Evolutionary conservation across 2,329 filamentous ascomycete species (phyloP).

Genomic region (Neophaeococcomyces mojaviensis): DNA sequence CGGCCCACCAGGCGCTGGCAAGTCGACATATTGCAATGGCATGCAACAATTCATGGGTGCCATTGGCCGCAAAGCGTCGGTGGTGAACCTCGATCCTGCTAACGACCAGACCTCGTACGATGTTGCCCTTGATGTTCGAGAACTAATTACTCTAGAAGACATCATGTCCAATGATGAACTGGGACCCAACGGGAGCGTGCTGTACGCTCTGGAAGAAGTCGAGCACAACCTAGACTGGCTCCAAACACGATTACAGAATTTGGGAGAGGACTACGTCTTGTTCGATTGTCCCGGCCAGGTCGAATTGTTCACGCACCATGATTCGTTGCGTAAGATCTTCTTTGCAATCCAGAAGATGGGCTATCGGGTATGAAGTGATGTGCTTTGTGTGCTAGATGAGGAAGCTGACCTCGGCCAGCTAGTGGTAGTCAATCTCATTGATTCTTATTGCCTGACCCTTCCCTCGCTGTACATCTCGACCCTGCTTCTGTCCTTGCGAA

Average conservation of each 20-base stretch:
- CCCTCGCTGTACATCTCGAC: slow-evolving; percentile 94
- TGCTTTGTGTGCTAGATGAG: neutral
- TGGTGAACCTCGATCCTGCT: slow-evolving; percentile 93
- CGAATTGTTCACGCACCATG: slow-evolving; percentile 93
- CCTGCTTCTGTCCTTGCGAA: slow-evolving; percentile 81
- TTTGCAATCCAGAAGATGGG: slow-evolving; percentile 81
- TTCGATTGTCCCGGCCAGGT: slow-evolving; percentile 98
- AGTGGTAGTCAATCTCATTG: slow-evolving; percentile 85
- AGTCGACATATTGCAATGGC: slow-evolving; percentile 97
- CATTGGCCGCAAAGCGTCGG: slow-evolving; percentile 87
- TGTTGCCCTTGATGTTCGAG: slow-evolving; percentile 82
- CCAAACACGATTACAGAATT: slow-evolving; percentile 66
- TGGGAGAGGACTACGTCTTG: slow-evolving; percentile 83
- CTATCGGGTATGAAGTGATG: slow-evolving; percentile 64
- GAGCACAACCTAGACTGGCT: slow-evolving; percentile 94
- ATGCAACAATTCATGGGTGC: slow-evolving; percentile 98
- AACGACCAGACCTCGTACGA: slow-evolving; percentile 89
- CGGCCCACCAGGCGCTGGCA: slow-evolving; percentile 90
- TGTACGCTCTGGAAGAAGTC: slow-evolving; percentile 91
- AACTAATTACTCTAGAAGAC: slow-evolving; percentile 82
- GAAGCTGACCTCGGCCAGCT: slow-evolving; percentile 52
- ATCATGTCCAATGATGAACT: slow-evolving; percentile 88
- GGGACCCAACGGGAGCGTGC: slow-evolving; percentile 82
- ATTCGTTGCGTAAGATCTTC: slow-evolving; percentile 84
- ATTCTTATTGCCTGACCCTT: slow-evolving; percentile 86